These are phyloP conservation scores for Adansonia digitata DNA, from an alignment of 345 rosid genomes.

Conservation along the genomic window DNA sequence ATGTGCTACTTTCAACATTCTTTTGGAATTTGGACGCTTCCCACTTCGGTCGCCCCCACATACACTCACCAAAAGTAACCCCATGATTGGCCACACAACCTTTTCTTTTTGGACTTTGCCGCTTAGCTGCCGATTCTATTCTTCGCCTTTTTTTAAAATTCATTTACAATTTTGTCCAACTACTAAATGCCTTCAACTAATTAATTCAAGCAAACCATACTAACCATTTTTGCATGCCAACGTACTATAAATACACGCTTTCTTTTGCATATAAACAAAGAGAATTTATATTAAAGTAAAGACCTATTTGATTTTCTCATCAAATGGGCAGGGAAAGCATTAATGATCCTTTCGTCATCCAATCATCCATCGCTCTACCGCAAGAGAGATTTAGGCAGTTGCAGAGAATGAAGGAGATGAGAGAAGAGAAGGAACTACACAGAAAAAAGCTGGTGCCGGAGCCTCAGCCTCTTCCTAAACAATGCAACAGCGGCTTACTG, in stretches of 20 bases:
- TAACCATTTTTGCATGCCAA: background rate
- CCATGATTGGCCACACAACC: slow-evolving; percentile 48
- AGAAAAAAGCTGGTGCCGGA: slow-evolving; percentile 28
- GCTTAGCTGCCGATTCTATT: slow-evolving; percentile 52
- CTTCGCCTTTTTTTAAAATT: slow-evolving; percentile 20
- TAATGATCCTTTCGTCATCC: slow-evolving; percentile 36
- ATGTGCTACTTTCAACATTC: slow-evolving; percentile 57
- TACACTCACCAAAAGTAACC: slow-evolving; percentile 37
- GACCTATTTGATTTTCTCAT: too few relatives aligned
- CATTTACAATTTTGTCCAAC: slow-evolving; percentile 44
- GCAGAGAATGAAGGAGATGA: slow-evolving; percentile 56
- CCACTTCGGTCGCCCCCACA: slow-evolving; percentile 18
- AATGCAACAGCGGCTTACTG: slow-evolving; percentile 18
- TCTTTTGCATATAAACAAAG: background rate
- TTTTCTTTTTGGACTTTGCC: slow-evolving; percentile 56
- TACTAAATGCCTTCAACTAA: slow-evolving; percentile 28
- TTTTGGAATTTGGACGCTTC: slow-evolving; percentile 45
- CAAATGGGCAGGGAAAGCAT: slow-evolving; percentile 40
- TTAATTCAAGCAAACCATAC: slow-evolving; percentile 19
- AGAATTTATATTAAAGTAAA: too few relatives aligned
- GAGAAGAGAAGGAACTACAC: slow-evolving; percentile 56
- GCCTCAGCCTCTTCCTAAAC: too few relatives aligned
- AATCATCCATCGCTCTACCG: slow-evolving; percentile 61
- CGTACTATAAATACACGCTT: slow-evolving; percentile 32
- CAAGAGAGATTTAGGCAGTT: slow-evolving; percentile 73